Evolutionary conservation across 768 basidiomycete species (phyloP).

Genomic region (Mycena chlorophos): DNA sequence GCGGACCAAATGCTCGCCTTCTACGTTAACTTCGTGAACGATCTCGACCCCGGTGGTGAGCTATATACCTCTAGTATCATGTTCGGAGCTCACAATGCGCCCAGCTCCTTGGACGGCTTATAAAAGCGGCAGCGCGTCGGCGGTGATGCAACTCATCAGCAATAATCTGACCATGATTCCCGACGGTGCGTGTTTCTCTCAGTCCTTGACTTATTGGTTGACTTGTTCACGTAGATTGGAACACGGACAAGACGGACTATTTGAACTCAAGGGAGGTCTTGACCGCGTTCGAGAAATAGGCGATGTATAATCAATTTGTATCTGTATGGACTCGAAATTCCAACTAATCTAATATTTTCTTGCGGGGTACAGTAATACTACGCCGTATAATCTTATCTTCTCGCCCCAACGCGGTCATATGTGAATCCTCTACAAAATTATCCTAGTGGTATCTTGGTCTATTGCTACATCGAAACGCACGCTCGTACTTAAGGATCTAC

Average conservation of each 20-base stretch:
- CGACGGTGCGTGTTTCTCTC: constrained; percentile 42
- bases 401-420: no score
- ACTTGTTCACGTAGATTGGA: constrained; percentile 37
- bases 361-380: no score
- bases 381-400: no score
- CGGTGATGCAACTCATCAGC: constrained; percentile 51
- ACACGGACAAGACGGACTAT: constrained; percentile 43
- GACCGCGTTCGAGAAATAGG: constrained; percentile 48
- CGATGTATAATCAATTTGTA: no score
- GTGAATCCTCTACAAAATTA: no score
- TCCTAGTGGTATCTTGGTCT: no score
- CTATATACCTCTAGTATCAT: not conserved
- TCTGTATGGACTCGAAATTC: no score
- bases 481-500: no score
- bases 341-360: no score
- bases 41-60: constrained; percentile 57
- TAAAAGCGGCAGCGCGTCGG: constrained; percentile 28
- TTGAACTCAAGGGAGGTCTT: constrained; percentile 41
- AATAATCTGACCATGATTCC: constrained; percentile 54
- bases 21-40: constrained; percentile 57
- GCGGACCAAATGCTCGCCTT: constrained; percentile 51
- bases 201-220: not conserved
- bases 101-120: constrained; percentile 51
- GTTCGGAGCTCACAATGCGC: not conserved
- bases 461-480: no score